Evolutionary conservation across 1,284 basidiomycete genomes (phyloP).

Genomic region (Naganishia cerealis): DNA sequence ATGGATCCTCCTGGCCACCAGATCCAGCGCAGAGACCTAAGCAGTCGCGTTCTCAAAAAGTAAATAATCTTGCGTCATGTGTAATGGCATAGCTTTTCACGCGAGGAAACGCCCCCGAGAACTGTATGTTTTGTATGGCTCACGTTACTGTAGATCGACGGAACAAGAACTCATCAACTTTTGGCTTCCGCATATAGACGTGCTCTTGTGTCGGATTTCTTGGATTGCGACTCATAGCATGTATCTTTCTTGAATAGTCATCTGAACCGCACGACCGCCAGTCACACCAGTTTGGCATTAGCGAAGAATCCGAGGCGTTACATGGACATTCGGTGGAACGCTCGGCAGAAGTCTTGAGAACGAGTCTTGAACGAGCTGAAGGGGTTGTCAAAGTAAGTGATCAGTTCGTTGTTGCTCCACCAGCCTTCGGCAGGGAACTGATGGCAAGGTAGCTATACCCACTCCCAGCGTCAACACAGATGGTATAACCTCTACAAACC

Average conservation of each 20-base stretch:
- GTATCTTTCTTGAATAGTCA: background rate
- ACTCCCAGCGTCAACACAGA: background rate
- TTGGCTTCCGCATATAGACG: background rate
- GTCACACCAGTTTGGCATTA: background rate
- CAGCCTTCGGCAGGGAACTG: background rate
- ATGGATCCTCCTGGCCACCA: too few species aligned
- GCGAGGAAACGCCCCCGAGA: background rate
- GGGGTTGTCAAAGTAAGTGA: background rate
- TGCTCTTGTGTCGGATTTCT: background rate
- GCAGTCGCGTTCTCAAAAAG: too few species aligned
- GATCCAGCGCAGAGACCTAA: too few species aligned
- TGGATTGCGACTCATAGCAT: background rate
- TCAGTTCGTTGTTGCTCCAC: background rate
- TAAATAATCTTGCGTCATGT: too few species aligned
- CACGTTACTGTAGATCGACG: constrained; percentile 9
- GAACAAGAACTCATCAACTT: background rate
- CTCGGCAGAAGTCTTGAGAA: background rate
- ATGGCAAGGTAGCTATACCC: background rate
- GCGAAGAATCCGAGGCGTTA: background rate
- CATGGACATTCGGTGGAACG: background rate
- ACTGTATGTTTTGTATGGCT: background rate
- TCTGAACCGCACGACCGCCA: background rate
- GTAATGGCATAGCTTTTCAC: background rate
- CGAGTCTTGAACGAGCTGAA: background rate
- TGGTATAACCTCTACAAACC: constrained; percentile 5